A percentile compares a stretch with the other conserved stretches of the same genome.
phyloP scores from a whole-genome alignment of 495 filamentous ascomycete species.

The Aspergillus wentii region DNA sequence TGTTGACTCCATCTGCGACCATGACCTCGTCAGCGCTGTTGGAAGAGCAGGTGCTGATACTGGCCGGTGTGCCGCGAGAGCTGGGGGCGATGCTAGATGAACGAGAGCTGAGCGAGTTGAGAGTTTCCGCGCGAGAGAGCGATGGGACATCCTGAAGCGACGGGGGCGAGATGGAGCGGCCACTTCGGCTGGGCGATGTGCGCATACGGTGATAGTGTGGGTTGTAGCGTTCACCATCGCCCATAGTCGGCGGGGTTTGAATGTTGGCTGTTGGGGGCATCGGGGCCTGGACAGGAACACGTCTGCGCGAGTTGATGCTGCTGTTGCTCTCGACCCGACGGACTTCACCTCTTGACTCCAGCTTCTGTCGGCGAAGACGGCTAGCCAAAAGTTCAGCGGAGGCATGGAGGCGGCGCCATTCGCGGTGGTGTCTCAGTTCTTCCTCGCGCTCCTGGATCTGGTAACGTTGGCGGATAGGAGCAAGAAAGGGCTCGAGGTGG shows the following conservation, averaged over 20 bases:
- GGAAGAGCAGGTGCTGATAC: slow-evolving; percentile 37
- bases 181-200: slow-evolving; percentile 24
- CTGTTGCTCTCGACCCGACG: slow-evolving; percentile 21
- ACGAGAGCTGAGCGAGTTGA: slow-evolving; percentile 41
- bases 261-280: slow-evolving; percentile 30
- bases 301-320: slow-evolving; percentile 13
- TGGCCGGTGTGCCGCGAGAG: slow-evolving; percentile 36
- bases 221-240: slow-evolving; percentile 36
- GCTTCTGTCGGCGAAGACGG: slow-evolving; percentile 39
- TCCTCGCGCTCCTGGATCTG: slow-evolving; percentile 29
- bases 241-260: slow-evolving; percentile 16
- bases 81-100: slow-evolving; percentile 45
- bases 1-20: slow-evolving; percentile 27
- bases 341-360: too few species aligned
- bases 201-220: slow-evolving; percentile 32
- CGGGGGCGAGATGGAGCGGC: slow-evolving; percentile 46
- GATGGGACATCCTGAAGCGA: slow-evolving; percentile 43
- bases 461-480: slow-evolving; percentile 62
- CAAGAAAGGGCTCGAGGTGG: slow-evolving; percentile 84
- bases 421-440: slow-evolving; percentile 34
- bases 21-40: slow-evolving; percentile 31
- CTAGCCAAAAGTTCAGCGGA: slow-evolving; percentile 38
- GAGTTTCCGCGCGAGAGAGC: slow-evolving; percentile 40
- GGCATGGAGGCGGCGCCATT: slow-evolving; percentile 37
- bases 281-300: slow-evolving; percentile 28